These are phyloP conservation scores for Coniochaeta sp. DNA, from an alignment of 2,329 filamentous ascomycete species.

Conservation along the genomic window DNA sequence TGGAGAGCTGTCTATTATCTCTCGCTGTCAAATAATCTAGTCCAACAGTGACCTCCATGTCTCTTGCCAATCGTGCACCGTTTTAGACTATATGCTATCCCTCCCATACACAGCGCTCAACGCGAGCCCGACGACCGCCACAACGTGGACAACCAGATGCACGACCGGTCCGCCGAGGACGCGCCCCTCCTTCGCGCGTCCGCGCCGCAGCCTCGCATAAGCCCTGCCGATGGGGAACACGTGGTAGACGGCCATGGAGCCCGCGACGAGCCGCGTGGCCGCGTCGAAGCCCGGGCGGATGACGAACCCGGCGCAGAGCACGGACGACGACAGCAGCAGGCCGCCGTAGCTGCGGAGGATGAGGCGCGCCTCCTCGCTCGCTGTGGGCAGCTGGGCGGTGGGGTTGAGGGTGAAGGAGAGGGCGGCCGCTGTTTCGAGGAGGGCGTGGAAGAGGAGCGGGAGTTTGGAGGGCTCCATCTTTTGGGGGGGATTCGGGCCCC, in stretches of 20 bases:
- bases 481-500: too few species aligned
- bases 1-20: not conserved
- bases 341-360: constrained; percentile 41
- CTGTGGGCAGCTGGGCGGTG: constrained; percentile 31
- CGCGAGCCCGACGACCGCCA: constrained; percentile 28
- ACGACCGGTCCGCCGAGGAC: constrained; percentile 37
- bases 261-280: constrained; percentile 24
- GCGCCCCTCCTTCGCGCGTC: constrained; percentile 4
- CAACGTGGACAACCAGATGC: constrained; percentile 35
- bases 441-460: constrained; percentile 2
- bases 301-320: constrained; percentile 32
- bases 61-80: not conserved
- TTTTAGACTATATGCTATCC: not conserved
- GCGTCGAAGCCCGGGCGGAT: constrained; percentile 21
- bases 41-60: not conserved
- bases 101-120: constrained; percentile 11
- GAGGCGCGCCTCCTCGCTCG: constrained; percentile 27
- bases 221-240: constrained; percentile 40
- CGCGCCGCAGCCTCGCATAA: constrained; percentile 16
- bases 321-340: constrained; percentile 34
- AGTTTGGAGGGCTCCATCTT: not conserved
- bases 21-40: not conserved
- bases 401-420: constrained; percentile 37
- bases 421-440: constrained; percentile 22
- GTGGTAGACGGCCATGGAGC: constrained; percentile 40